Base-by-base conservation (phyloP, 1,139 yeast species). In the Geotrichum cucujoidarum region DNA sequence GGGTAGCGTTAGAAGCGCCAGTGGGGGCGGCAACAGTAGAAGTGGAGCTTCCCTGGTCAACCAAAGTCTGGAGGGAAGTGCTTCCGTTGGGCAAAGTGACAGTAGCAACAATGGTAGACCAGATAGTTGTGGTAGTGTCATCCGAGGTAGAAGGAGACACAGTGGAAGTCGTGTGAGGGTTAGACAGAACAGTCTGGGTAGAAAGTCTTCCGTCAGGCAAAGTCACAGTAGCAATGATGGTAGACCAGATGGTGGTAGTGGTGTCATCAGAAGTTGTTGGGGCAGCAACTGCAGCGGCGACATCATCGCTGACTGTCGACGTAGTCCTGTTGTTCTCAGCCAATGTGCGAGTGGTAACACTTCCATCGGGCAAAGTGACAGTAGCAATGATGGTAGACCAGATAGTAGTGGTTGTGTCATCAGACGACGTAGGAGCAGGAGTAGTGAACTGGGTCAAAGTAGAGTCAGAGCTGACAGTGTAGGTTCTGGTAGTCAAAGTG, bases 41-140 rank as follows among this genome's bases (percentile, higher is more conserved):
- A 5, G 51, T 48, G 14, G 44, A 40, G 14, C 40, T 21, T 1
- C 39, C 22, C 11, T 46, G 33, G 16, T 30, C 38, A 13, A 46
- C 8, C n/a, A 40, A n/a, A 21, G 49, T 46, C 30, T 35, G 32
- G 32, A 38, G 16, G 6, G 18, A 25, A 17, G 36, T 24, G 5
- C 20, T 20, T 10, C 49, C 49, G 31, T 46, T 31, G 17, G 49
- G 31, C 25, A 37, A 18, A 40, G 49, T 46, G 7, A 46, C 49
- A 4, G 42, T 40, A 18, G 35, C n/a, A 16, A 36, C 31, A 17
- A 35, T 38, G 17, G 46, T 38, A 17, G 34, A 24, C 13, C 36
- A 34, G 20, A 42, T 13, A n/a, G 50, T 47, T 8, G 36, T 41
- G 16, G 34, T 41, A 32, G 37, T 18, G 20, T 45, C 17, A 3